Conservation (phyloP, 305 asterid genomes). For the Petunia hybrid region DNA sequence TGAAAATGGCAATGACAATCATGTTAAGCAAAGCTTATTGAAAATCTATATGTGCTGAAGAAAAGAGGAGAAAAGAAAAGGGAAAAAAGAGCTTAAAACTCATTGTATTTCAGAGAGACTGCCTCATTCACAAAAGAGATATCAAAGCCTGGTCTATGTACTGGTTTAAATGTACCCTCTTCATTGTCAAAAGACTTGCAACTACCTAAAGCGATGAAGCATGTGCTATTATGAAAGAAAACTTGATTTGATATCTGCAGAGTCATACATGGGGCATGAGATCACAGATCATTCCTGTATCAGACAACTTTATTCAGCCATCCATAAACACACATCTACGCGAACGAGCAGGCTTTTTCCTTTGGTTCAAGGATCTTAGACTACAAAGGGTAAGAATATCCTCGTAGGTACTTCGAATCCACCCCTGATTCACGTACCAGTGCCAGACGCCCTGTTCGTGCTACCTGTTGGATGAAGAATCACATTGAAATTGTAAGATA, state of each 20-base stretch:
- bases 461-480: slow-evolving; percentile 60
- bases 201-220: slow-evolving; percentile 12
- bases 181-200: neutral
- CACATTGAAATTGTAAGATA: neutral
- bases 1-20: neutral
- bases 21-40: neutral
- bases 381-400: slow-evolving; percentile 81
- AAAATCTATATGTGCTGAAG: neutral
- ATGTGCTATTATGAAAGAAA: neutral
- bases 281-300: neutral
- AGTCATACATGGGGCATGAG: neutral
- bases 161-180: neutral
- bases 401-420: slow-evolving; percentile 85
- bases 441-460: slow-evolving; percentile 89
- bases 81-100: neutral
- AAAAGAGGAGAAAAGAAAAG: neutral
- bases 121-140: slow-evolving; percentile 5
- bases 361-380: neutral
- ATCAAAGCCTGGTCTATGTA: neutral
- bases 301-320: slow-evolving; percentile 11
- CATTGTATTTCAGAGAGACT: neutral
- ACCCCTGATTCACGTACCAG: slow-evolving; percentile 87
- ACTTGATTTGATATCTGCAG: slow-evolving; percentile 9
- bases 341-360: slow-evolving; percentile 10
- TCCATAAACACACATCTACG: neutral